Evolutionary conservation across 805 yeast species (phyloP), one percentile per base, ranked within the genome.

Genomic region (Suhomyces sp.): DNA sequence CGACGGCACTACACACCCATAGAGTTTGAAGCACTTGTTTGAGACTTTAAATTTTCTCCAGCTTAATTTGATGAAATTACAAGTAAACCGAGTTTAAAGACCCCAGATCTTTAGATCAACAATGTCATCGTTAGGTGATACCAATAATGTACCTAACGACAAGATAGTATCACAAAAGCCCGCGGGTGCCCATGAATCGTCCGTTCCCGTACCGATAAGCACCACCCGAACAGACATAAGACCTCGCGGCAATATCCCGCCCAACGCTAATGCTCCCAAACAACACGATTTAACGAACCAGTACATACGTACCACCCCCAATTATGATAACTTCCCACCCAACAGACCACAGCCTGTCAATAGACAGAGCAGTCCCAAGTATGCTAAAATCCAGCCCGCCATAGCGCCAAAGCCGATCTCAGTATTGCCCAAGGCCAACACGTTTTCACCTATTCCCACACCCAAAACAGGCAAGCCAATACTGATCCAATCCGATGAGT

Each of bases 331-430:
- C 22, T 38, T 17, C 17, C n/a, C 42, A 17, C 12, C 42, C 24
- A 38, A 38, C 24, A 19, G 24, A 17, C n/a, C 42, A 4, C 42
- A 38, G n/a, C 42, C 42, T 10, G 24, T 38, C 13, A 38, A 38
- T 38, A 38, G 24, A 42, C 48, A 27, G 6, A 42, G 33, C 31
- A 47, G 47, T 19, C 46, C 51, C 31, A 72, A 72, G 55, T 67
- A 69, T 54, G 62, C 70, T 48, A 72, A 71, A 53, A 70, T 69
- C 31, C 74, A 70, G 54, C 77, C 74, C 1, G 73, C 74, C 5
- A 70, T 72, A 9, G 76, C 76, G 12, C 75, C 76, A 31, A 71
- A 71, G 24, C 73, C 72, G 24, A 66, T 66, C 24, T 65, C 71
- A 1, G 65, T 65, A 29, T 53, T 63, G 13, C 71, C 71, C 17